These are phyloP conservation scores for Phaeotremella fagi DNA, from an alignment of 768 basidiomycete species.

Conservation along the genomic window DNA sequence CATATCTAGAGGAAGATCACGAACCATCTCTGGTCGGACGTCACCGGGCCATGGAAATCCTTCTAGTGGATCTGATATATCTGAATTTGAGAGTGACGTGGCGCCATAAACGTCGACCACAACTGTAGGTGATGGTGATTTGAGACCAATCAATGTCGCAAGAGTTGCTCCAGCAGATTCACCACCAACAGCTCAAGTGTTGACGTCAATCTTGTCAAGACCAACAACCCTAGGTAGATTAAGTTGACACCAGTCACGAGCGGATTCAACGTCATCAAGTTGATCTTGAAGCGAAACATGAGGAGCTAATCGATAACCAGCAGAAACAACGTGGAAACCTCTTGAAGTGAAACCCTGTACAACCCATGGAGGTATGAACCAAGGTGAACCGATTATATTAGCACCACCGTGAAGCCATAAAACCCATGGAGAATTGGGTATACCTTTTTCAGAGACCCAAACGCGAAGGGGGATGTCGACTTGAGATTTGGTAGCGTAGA, in stretches of 20 bases:
- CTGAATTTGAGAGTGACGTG: slow-evolving; percentile 18
- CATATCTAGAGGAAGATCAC: background rate
- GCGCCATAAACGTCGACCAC: too few species aligned
- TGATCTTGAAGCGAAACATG: slow-evolving; percentile 10
- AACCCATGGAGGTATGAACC: slow-evolving; percentile 16
- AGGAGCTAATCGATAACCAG: slow-evolving; percentile 19
- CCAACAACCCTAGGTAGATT: slow-evolving; percentile 14
- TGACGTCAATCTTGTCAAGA: slow-evolving; percentile 2
- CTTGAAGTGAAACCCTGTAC: slow-evolving; percentile 10
- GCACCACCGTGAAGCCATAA: slow-evolving; percentile 16
- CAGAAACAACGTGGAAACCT: slow-evolving; percentile 23
- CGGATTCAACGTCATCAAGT: slow-evolving; percentile 8
- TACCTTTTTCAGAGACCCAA: slow-evolving; percentile 1
- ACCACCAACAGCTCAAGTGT: slow-evolving; percentile 15
- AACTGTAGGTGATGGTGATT: slow-evolving; percentile 6
- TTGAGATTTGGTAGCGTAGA: slow-evolving; percentile 9
- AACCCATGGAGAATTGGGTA: slow-evolving; percentile 7
- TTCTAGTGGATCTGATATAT: slow-evolving; percentile 7
- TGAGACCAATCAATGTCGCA: slow-evolving; percentile 2
- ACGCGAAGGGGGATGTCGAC: slow-evolving; percentile 10
- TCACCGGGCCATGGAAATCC: background rate
- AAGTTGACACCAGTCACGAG: slow-evolving; percentile 15
- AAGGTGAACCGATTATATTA: slow-evolving; percentile 4
- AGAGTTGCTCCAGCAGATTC: slow-evolving; percentile 28
- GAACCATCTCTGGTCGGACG: background rate